Base-by-base conservation (phyloP, 257 asterid species). In the Rhazya stricta region DNA sequence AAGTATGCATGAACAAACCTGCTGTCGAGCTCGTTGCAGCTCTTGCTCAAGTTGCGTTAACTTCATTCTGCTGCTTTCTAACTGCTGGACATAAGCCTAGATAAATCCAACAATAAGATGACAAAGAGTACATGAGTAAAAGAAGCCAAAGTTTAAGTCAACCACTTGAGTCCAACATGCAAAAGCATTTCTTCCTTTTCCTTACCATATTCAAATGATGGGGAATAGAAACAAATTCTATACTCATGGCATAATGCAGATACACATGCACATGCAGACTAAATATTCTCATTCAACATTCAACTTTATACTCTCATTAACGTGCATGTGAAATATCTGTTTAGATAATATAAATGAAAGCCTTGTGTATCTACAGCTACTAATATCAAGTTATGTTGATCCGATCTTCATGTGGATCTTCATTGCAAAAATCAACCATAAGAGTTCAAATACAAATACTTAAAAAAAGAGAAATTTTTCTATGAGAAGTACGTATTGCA, bases 31-130 rank as follows among this genome's bases (percentile, higher is more conserved):
- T 79, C 99, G 90, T 86, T 94, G 99, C 79, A 94, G 96, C 85
- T 94, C 99, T 84, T 94, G 99, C 80, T 94, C 99, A 78, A 94
- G 98, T 82, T 94, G 99, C 53, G 99, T 92, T 85, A 94, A 80
- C 85, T 94, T 94, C 99, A 94, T 94, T 89, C 98, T 87, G 88
- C 99, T 94, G 91, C 92, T 94, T 79, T 94, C 99, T 56, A 94
- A 89, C 81, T 95, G 98, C 78, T 95, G 98, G 63, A 95, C 98
- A 86, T 95, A 95, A 43, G 98, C 98, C 98, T 95, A 70, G 62
- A 80, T 67, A 68, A 83, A 83, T 65, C 75, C 67, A 46, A 72
- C 46, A 67, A 50, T 12, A 78, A 36, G 69, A 54, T 65, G 71
- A 70, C 75, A 72, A 68, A 46, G 7, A 18, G 12, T 7, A 66